Conservation (phyloP, 441 rosid species). For the Isatis lusitanica region DNA sequence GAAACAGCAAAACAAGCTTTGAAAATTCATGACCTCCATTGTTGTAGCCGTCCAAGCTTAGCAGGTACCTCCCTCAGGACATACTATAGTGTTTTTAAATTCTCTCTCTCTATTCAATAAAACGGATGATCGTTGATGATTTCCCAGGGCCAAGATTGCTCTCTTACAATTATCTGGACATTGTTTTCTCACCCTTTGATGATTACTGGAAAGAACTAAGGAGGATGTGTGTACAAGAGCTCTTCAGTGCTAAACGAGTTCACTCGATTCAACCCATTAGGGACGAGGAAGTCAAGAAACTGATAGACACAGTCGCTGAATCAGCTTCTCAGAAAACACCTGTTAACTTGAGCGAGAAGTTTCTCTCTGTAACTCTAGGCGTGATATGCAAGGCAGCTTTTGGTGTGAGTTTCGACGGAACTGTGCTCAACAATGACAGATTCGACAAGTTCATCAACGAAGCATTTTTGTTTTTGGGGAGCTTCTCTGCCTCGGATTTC, state of each 20-base stretch:
- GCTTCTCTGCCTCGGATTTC: constrained; percentile 46
- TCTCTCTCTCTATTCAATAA: not conserved
- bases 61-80: not conserved
- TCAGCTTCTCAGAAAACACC: constrained; percentile 32
- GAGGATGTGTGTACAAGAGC: constrained; percentile 40
- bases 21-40: constrained; percentile 45
- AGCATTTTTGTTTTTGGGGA: constrained; percentile 31
- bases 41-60: constrained; percentile 52
- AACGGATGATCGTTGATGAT: not conserved
- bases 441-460: constrained; percentile 41
- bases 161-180: constrained; percentile 46
- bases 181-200: constrained; percentile 46
- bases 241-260: constrained; percentile 49
- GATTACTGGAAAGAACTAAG: constrained; percentile 50
- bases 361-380: constrained; percentile 37
- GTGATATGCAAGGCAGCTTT: constrained; percentile 44
- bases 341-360: constrained; percentile 42
- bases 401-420: constrained; percentile 41
- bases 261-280: constrained; percentile 41
- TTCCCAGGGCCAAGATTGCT: constrained; percentile 34
- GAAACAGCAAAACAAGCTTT: constrained; percentile 55
- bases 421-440: constrained; percentile 30
- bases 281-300: constrained; percentile 44
- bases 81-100: not conserved
- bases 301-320: constrained; percentile 36